These are phyloP conservation scores for Diaporthe sp. DNA, from an alignment of 2,329 filamentous ascomycete species.

Conservation along the genomic window DNA sequence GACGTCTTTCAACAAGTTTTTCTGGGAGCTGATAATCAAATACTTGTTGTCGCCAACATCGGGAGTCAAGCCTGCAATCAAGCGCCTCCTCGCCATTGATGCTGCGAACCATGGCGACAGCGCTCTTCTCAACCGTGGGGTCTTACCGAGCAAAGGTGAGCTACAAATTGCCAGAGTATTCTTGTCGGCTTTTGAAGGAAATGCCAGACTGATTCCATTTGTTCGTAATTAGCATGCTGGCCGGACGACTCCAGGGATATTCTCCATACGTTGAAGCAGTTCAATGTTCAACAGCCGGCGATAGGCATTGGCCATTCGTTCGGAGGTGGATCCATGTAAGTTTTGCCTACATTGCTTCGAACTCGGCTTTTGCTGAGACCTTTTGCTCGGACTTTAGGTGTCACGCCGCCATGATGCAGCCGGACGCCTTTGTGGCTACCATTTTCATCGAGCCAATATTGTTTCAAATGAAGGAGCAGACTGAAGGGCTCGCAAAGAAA, in stretches of 20 bases:
- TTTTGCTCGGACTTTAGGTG: neutral
- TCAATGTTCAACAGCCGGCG: conserved; percentile 22
- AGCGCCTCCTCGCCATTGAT: conserved; percentile 32
- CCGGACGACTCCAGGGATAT: conserved; percentile 35
- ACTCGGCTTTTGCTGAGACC: neutral
- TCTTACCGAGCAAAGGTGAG: conserved; percentile 17
- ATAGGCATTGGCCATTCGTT: conserved; percentile 37
- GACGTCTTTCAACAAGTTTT: conserved; percentile 34
- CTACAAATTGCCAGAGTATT: no score
- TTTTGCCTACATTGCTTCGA: neutral
- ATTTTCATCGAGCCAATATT: conserved; percentile 36
- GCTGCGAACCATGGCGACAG: conserved; percentile 38
- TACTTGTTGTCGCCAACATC: neutral
- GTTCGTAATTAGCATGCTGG: conserved; percentile 27
- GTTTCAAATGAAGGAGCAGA: conserved; percentile 33
- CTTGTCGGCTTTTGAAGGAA: neutral
- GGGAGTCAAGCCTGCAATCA: neutral
- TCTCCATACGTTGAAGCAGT: conserved; percentile 14
- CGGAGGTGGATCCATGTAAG: conserved; percentile 32
- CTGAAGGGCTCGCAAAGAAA: conserved; percentile 21
- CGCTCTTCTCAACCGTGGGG: conserved; percentile 15
- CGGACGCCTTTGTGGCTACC: conserved; percentile 15
- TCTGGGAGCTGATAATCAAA: conserved; percentile 32
- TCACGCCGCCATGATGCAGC: conserved; percentile 35
- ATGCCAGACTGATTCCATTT: neutral